Base-by-base conservation (phyloP, 2,329 filamentous ascomycete genomes). In the Fusarium sp. region DNA sequence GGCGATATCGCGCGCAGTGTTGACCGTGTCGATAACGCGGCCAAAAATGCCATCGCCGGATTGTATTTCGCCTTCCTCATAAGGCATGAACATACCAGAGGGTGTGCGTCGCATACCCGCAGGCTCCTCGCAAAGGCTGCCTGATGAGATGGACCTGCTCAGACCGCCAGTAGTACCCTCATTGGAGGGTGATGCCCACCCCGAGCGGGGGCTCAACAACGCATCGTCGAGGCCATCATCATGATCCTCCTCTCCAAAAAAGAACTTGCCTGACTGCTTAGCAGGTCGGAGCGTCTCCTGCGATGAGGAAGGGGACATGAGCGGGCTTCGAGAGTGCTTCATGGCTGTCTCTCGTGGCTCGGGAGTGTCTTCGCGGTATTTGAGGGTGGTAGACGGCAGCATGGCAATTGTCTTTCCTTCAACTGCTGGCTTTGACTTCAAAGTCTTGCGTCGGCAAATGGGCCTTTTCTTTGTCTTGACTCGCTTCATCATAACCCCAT, bases 61-160 rank as follows among this genome's bases (percentile, higher is more conserved):
- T 45, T 78, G 84, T 76, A 78, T 82, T 67, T 93, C 91, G 62
- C 88, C 88, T 71, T 94, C 91, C 71, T 94, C 91, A 71, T 90
- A 91, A 10, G 93, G 92, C 91, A 96, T 94, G 73, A 97, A 91
- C 92, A 97, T 96, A 70, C 93, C 94, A 37, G 93, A 96, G 49
- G 89, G 84, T 20, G 93, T 96, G 70, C 94, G 86, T 65, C 90
- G 88, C 83, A 96, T 90, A 51, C 90, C 89, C 18, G 79, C 81
- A 41, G 84, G 81, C 60, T 87, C 84, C 20, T 80, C 81, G n/a
- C 75, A 77, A n/a, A 87, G 77, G 63, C 81, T 84, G 73, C 77
- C 77, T 39, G 82, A 78, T 23, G 86, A 86, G n/a, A 80, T 73
- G 20, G 84, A 82, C 58, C 83, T 81, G 36, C 81, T 80, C n/a